These are phyloP conservation scores for Lumnitzera racemosa DNA, from an alignment of 345 rosid genomes.

Conservation along the genomic window DNA sequence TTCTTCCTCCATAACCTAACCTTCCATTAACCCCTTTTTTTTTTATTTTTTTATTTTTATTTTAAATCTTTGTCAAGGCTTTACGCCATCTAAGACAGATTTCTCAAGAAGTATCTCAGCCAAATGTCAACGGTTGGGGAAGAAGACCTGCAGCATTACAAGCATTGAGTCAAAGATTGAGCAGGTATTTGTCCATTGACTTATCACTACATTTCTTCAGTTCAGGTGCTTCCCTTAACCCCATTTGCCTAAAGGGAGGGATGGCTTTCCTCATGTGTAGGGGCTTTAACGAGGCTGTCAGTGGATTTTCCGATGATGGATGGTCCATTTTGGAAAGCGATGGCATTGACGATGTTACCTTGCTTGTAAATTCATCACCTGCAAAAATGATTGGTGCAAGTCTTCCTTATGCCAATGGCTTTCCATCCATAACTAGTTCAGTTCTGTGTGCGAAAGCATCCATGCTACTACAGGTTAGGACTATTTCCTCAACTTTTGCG, in stretches of 20 bases:
- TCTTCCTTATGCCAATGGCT: slow-evolving; percentile 62
- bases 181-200: slow-evolving; percentile 39
- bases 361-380: slow-evolving; percentile 85
- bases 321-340: slow-evolving; percentile 94
- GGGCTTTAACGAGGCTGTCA: slow-evolving; percentile 95
- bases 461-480: slow-evolving; percentile 76
- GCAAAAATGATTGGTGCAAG: slow-evolving; percentile 70
- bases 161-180: slow-evolving; percentile 79
- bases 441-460: slow-evolving; percentile 95
- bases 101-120: slow-evolving; percentile 88
- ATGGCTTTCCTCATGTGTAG: slow-evolving; percentile 27
- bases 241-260: slow-evolving; percentile 4
- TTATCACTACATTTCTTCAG: neutral
- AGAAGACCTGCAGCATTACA: slow-evolving; percentile 93
- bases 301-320: slow-evolving; percentile 90
- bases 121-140: slow-evolving; percentile 79
- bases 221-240: neutral
- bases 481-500: neutral
- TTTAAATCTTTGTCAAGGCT: slow-evolving; percentile 34
- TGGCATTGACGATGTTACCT: slow-evolving; percentile 87
- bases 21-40: no score
- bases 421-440: slow-evolving; percentile 62
- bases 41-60: slow-evolving; percentile 1
- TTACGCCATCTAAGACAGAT: slow-evolving; percentile 87
- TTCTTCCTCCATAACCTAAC: no score